A percentile compares a stretch with the other conserved stretches of the same genome.
phyloP scores from a whole-genome alignment of 306 rosid genomes.

The Trifolium repens region DNA sequence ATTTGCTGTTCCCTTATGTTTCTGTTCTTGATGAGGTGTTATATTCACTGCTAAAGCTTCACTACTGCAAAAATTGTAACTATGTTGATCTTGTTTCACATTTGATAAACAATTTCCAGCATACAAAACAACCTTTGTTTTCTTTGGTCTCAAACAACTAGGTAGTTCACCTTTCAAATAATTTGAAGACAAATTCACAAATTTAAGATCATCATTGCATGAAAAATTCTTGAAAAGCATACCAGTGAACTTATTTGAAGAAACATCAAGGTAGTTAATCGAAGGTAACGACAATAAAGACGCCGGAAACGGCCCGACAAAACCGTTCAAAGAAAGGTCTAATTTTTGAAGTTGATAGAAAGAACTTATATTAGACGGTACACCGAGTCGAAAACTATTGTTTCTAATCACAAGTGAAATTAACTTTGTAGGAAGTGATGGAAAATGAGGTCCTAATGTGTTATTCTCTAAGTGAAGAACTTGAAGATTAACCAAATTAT shows the following conservation, averaged over 20 bases:
- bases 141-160: constrained; percentile 55
- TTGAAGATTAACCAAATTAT: constrained; percentile 71
- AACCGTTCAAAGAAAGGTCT: constrained; percentile 75
- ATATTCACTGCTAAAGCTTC: constrained; percentile 89
- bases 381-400: constrained; percentile 62
- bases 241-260: constrained; percentile 82
- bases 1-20: constrained; percentile 41
- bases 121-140: constrained; percentile 49
- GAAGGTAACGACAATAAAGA: constrained; percentile 74
- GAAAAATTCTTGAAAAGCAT: constrained; percentile 61
- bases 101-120: constrained; percentile 69
- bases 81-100: constrained; percentile 58
- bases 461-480: constrained; percentile 72
- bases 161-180: constrained; percentile 83
- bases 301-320: constrained; percentile 78
- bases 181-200: constrained; percentile 83
- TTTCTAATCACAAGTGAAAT: constrained; percentile 72
- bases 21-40: constrained; percentile 45
- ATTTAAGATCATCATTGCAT: constrained; percentile 68
- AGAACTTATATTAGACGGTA: constrained; percentile 60
- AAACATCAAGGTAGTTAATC: constrained; percentile 68
- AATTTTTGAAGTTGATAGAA: constrained; percentile 74
- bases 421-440: constrained; percentile 65
- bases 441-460: constrained; percentile 76
- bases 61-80: constrained; percentile 61